These are phyloP conservation scores for Mycena filopes DNA, from an alignment of 768 basidiomycete species.

Conservation along the genomic window DNA sequence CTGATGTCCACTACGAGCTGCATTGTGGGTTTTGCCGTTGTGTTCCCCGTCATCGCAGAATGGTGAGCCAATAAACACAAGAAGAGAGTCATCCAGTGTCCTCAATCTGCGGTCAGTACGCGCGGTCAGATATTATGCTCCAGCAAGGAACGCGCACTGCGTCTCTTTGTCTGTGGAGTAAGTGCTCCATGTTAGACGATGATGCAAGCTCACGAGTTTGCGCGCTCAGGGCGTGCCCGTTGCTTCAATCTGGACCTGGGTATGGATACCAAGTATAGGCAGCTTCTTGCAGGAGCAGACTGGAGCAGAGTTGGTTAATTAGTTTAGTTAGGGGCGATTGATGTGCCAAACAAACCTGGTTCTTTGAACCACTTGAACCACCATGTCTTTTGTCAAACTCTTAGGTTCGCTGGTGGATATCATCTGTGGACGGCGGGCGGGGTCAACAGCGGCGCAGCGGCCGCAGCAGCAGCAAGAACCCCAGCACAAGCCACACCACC, in stretches of 20 bases:
- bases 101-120: background rate
- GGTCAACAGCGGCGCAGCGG: background rate
- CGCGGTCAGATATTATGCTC: background rate
- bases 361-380: background rate
- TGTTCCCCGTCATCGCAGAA: conserved; percentile 21
- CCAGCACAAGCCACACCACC: conserved; percentile 1
- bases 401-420: conserved; percentile 8
- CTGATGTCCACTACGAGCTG: conserved; percentile 15
- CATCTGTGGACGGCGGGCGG: conserved; percentile 18
- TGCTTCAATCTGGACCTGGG: conserved; percentile 24
- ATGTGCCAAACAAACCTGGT: background rate
- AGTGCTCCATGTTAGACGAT: background rate
- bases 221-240: conserved; percentile 18
- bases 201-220: background rate
- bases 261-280: conserved; percentile 13
- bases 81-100: too few species aligned
- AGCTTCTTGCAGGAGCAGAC: background rate
- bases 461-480: conserved; percentile 2
- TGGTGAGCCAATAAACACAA: background rate
- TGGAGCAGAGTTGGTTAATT: too few species aligned
- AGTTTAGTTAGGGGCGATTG: background rate
- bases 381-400: conserved; percentile 20
- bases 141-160: conserved; percentile 1
- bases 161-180: conserved; percentile 10
- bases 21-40: conserved; percentile 15